phyloP scores from a whole-genome alignment of 2,329 filamentous ascomycete genomes.

The Aureobasidium subglaciale region DNA sequence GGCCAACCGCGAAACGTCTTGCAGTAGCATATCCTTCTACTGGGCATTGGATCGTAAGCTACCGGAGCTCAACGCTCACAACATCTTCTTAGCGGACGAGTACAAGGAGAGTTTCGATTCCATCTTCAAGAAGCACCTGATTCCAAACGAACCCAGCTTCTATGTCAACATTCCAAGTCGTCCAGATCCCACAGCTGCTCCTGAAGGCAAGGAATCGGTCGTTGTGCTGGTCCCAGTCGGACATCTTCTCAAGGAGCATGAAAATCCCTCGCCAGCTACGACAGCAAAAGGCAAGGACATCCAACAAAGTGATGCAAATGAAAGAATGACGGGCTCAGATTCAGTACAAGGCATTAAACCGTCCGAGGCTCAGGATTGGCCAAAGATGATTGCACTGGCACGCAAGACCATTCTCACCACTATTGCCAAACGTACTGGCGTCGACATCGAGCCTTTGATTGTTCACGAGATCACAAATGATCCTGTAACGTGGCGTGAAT shows the following conservation, averaged over 20 bases:
- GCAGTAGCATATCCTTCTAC: conserved; percentile 70
- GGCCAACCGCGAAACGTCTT: conserved; percentile 51
- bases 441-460: conserved; percentile 45
- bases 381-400: conserved; percentile 51
- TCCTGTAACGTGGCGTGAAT: conserved; percentile 55
- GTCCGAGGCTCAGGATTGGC: conserved; percentile 51
- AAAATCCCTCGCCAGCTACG: conserved; percentile 23
- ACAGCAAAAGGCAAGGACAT: not conserved
- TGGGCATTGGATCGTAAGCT: conserved; percentile 59
- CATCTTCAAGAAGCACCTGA: conserved; percentile 63
- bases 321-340: conserved; percentile 21
- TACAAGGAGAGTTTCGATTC: conserved; percentile 68
- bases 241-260: conserved; percentile 48
- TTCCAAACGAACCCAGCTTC: conserved; percentile 64
- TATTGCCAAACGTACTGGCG: conserved; percentile 54
- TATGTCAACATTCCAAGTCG: conserved; percentile 71
- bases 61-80: conserved; percentile 60
- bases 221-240: conserved; percentile 68
- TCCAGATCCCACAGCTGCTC: conserved; percentile 61
- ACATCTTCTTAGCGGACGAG: conserved; percentile 69
- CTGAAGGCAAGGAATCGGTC: conserved; percentile 56
- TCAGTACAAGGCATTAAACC: conserved; percentile 33
- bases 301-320: conserved; percentile 8
- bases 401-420: conserved; percentile 55
- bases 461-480: conserved; percentile 59